Percentiles rank a stretch among this genome's conserved stretches.
These are phyloP conservation scores for Colletotrichum sp. DNA, from an alignment of 2,329 filamentous ascomycete genomes.

Conservation along the genomic window DNA sequence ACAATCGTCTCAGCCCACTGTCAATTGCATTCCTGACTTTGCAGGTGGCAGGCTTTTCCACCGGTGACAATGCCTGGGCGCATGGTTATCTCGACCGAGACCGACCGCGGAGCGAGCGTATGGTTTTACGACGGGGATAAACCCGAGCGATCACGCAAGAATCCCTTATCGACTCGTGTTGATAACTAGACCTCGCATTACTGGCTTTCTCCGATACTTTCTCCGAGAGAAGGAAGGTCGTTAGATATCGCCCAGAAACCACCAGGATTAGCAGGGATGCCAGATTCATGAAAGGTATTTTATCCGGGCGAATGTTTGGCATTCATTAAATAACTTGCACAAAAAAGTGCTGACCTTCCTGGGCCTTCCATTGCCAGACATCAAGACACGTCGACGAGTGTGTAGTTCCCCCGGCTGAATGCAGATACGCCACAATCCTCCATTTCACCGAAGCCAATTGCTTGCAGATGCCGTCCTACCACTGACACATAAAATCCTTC, in stretches of 20 bases:
- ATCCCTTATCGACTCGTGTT: not conserved
- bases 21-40: not conserved
- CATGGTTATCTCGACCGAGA: not conserved
- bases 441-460: not conserved
- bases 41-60: not conserved
- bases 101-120: not conserved
- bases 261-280: not conserved
- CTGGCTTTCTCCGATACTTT: not conserved
- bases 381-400: not conserved
- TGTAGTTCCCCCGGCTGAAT: not conserved
- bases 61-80: not conserved
- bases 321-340: not conserved
- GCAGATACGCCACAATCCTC: not conserved
- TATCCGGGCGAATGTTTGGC: not conserved
- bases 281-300: not conserved
- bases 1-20: not conserved
- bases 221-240: not conserved
- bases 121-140: not conserved
- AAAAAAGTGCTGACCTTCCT: not conserved
- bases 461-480: not conserved
- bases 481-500: not conserved
- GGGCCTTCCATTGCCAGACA: not conserved
- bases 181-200: not conserved
- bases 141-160: not conserved
- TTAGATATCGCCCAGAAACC: not conserved